Base-by-base conservation (phyloP, 352 stramenopile species). In the Pythium folliculosum region DNA sequence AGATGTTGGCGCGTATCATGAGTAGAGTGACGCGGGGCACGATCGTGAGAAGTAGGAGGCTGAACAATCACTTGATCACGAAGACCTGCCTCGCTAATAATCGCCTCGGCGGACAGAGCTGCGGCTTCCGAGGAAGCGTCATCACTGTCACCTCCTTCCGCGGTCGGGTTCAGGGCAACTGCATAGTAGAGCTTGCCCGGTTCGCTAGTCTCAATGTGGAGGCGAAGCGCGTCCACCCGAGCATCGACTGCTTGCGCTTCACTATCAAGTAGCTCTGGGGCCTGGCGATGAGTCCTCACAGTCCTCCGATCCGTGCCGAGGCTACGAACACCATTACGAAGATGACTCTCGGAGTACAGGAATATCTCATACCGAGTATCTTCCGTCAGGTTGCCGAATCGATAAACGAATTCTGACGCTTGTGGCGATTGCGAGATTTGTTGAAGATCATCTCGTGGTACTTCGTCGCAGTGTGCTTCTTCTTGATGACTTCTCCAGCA, bases 251-350 rank as follows among this genome's bases (percentile, higher is more conserved):
- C 72, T 1, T 69, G 47, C 0, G 75, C 68, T 5, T 62, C 22
- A 0, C 67, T 48, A 14, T 49, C 45, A 0, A 71, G 1, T 10
- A 91, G 63, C 3, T 12, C 14, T 13, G 86, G 80, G 25, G 86
- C 78, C 5, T 40, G 62, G 16, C 75, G 76, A 58, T 89, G 74
- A 0, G 84, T 94, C 62, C 59, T 66, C 5, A 89, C 80, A 16
- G 22, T 17, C 0, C 49, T 12, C 5, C 59, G 21, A 6, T 44
- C 52, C 1, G 69, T 79, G 21, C 30, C 63, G n/a, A 48, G 37
- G 55, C 84, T 91, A 17, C 79, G 58, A 3, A 94, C 86, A 6
- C 73, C 73, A 43, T 89, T 90, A 35, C 76, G 77, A n/a, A 60
- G 57, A 3, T 55, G 63, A 62, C 81, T 94, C 63, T 88, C 82